phyloP scores from a whole-genome alignment of 192 early-diverging fungal genomes.

The Coemansia sp. region DNA sequence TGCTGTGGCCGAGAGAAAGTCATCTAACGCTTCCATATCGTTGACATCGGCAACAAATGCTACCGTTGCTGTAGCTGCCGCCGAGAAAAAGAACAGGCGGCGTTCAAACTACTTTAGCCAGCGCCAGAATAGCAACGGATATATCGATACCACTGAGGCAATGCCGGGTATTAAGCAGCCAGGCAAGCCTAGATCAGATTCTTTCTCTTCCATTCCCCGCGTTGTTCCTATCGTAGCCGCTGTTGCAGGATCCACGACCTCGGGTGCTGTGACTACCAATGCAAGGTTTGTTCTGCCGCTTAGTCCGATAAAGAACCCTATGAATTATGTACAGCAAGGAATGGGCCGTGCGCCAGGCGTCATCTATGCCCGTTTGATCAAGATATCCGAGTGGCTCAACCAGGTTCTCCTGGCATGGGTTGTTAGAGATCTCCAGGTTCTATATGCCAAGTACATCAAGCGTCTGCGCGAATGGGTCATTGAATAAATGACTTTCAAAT shows the following conservation, averaged over 20 bases:
- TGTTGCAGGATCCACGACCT: background rate
- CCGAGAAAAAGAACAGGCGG: constrained; percentile 41
- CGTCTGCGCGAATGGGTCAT: constrained; percentile 53
- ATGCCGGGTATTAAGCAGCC: constrained; percentile 14
- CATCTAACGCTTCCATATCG: constrained; percentile 40
- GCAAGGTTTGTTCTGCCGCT: constrained; percentile 40
- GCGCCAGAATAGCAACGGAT: constrained; percentile 27
- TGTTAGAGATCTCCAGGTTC: constrained; percentile 49
- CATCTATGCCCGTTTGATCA: constrained; percentile 47
- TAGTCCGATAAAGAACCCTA: constrained; percentile 48
- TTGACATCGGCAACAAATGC: background rate
- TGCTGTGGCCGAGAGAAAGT: constrained; percentile 27
- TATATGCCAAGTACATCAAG: constrained; percentile 54
- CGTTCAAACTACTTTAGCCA: constrained; percentile 54
- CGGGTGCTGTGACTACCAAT: constrained; percentile 3
- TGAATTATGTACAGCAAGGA: constrained; percentile 43
- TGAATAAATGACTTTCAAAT: constrained; percentile 22
- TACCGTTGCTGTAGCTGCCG: constrained; percentile 8
- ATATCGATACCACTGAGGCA: constrained; percentile 15
- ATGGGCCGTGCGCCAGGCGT: constrained; percentile 46
- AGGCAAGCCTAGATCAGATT: constrained; percentile 36
- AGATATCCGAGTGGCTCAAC: constrained; percentile 48
- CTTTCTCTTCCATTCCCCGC: constrained; percentile 36
- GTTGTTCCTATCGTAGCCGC: constrained; percentile 13
- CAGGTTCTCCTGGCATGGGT: constrained; percentile 53